Conservation (phyloP, 179 eudicot species). For the Pouteria campechiana region DNA sequence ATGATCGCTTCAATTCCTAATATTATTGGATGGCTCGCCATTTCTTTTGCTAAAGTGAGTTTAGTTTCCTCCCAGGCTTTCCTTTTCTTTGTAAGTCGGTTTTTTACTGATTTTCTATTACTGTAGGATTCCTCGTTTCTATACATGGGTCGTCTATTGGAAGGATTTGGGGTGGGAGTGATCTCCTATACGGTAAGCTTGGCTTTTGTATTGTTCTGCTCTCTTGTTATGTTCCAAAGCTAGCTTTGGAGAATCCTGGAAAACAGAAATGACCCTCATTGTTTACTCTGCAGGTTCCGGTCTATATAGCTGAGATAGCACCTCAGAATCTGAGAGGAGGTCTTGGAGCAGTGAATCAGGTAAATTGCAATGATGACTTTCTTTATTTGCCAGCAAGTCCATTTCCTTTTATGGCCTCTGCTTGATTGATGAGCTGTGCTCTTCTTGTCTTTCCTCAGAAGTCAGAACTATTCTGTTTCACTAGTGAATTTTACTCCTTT, state of each 20-base stretch:
- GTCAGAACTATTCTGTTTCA: background rate
- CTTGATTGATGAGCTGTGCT: background rate
- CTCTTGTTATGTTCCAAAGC: background rate
- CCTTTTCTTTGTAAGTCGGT: too few relatives aligned
- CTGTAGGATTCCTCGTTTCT: conserved; percentile 88
- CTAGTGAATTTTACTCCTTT: background rate
- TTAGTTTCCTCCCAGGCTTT: too few relatives aligned
- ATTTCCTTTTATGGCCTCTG: background rate
- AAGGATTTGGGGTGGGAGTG: conserved; percentile 95
- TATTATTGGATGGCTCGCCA: conserved; percentile 93
- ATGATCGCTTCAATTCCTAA: conserved; percentile 98
- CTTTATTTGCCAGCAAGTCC: background rate
- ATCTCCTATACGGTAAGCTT: conserved; percentile 67
- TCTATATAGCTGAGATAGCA: conserved; percentile 96
- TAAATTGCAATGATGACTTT: too few relatives aligned
- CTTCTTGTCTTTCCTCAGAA: too few relatives aligned
- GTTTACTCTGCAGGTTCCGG: conserved; percentile 59
- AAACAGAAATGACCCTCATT: too few relatives aligned
- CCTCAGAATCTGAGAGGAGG: conserved; percentile 88
- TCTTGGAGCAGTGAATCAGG: conserved; percentile 94
- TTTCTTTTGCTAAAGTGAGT: conserved; percentile 86
- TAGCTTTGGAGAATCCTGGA: too few relatives aligned
- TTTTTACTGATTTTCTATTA: too few relatives aligned
- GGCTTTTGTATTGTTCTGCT: conserved; percentile 2
- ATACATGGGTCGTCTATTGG: conserved; percentile 94